A percentile compares a stretch with the other conserved stretches of the same genome.
Conservation (phyloP, 73 alveolate genomes). For the Tetrahymena malaccensis region DNA sequence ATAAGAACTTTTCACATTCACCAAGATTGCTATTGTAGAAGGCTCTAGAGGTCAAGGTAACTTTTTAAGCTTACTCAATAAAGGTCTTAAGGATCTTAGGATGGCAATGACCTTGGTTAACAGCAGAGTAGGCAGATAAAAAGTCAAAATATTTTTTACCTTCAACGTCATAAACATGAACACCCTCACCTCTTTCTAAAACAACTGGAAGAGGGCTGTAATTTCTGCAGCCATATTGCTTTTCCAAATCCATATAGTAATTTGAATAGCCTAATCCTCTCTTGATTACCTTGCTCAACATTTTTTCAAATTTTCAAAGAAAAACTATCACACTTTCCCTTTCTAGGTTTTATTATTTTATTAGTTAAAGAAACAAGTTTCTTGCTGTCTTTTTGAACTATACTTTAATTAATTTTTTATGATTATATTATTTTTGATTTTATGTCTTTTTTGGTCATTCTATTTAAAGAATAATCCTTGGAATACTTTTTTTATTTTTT, state of each 20-base stretch:
- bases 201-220: conserved; percentile 86
- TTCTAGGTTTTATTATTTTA: not conserved
- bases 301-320: not conserved
- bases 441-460: not conserved
- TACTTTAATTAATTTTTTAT: not conserved
- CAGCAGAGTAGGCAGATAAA: conserved; percentile 90
- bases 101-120: conserved; percentile 94
- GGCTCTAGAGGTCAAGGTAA: conserved; percentile 79
- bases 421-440: not conserved
- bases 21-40: conserved; percentile 74
- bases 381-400: not conserved
- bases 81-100: conserved; percentile 78
- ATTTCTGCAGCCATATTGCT: conserved; percentile 71
- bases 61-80: conserved; percentile 63
- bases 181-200: conserved; percentile 55
- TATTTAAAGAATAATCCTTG: not conserved
- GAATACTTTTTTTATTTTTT: not conserved
- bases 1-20: conserved; percentile 54
- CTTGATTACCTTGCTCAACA: not conserved
- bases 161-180: conserved; percentile 74
- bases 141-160: conserved; percentile 83
- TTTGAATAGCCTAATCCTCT: conserved; percentile 1
- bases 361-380: not conserved
- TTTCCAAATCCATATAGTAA: conserved; percentile 48
- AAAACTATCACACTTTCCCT: not conserved